These are phyloP conservation scores for Fusarium duplospermum DNA, from an alignment of 2,329 filamentous ascomycete species.

Conservation along the genomic window DNA sequence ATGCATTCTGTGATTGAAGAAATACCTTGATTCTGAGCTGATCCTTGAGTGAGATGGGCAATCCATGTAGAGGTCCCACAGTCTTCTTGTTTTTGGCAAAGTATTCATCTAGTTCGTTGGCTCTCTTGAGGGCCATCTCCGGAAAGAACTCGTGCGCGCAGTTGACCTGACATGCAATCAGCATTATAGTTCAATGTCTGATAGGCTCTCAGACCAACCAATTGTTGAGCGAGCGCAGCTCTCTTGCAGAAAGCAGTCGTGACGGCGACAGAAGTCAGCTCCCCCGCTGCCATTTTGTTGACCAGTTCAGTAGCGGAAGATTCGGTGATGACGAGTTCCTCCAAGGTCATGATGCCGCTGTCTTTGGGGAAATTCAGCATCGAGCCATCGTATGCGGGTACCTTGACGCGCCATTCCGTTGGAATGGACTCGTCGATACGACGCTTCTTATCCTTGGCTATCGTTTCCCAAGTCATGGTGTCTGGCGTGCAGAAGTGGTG, in stretches of 20 bases:
- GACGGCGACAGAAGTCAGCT: slow-evolving; percentile 57
- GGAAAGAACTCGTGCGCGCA: slow-evolving; percentile 64
- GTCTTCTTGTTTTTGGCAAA: slow-evolving; percentile 54
- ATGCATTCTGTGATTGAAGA: neutral
- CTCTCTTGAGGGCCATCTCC: slow-evolving; percentile 57
- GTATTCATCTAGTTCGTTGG: slow-evolving; percentile 60
- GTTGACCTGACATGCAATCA: slow-evolving; percentile 45
- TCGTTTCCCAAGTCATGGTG: slow-evolving; percentile 8
- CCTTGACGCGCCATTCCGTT: slow-evolving; percentile 17
- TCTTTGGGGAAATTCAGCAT: slow-evolving; percentile 13
- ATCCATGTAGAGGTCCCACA: slow-evolving; percentile 70
- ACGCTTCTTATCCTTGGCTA: slow-evolving; percentile 16
- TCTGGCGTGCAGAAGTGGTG: no score
- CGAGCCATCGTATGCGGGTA: neutral
- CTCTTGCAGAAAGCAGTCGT: slow-evolving; percentile 63
- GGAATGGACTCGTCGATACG: slow-evolving; percentile 22
- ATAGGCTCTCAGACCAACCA: slow-evolving; percentile 49
- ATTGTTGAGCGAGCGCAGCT: slow-evolving; percentile 64
- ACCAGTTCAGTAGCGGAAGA: slow-evolving; percentile 54
- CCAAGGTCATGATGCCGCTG: slow-evolving; percentile 60
- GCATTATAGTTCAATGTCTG: neutral
- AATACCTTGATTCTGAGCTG: slow-evolving; percentile 52
- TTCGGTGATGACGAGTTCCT: slow-evolving; percentile 68
- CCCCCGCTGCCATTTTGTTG: slow-evolving; percentile 46
- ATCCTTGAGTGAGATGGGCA: slow-evolving; percentile 66